Conservation (phyloP, 805 yeast species). For the Isabelozyma rhagii region DNA sequence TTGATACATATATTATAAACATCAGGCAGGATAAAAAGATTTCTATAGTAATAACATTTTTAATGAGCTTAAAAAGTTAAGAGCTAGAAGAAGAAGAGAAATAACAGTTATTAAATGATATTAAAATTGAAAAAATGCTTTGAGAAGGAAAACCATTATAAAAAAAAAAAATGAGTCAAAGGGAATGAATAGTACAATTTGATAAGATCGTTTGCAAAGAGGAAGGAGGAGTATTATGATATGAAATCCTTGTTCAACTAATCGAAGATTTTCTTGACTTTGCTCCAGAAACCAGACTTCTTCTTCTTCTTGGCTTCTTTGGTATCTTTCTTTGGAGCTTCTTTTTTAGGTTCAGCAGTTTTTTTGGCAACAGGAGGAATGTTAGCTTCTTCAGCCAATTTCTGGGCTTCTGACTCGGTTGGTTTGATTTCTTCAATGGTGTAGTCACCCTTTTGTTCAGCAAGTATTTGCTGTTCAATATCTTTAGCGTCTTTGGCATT, state of each 20-base stretch:
- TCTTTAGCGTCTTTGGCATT: slow-evolving; percentile 26
- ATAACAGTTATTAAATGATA: neutral
- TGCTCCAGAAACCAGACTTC: slow-evolving; percentile 5
- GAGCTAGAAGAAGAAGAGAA: neutral
- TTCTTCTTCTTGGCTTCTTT: slow-evolving; percentile 7
- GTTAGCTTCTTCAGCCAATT: slow-evolving; percentile 33
- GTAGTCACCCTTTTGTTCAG: slow-evolving; percentile 33
- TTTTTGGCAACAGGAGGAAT: slow-evolving; percentile 7
- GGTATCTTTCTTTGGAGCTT: neutral
- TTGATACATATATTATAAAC: neutral
- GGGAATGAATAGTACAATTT: neutral
- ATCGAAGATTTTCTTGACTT: neutral
- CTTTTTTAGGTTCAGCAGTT: slow-evolving; percentile 1
- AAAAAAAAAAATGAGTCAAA: neutral
- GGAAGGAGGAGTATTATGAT: neutral
- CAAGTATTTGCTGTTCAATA: slow-evolving; percentile 31
- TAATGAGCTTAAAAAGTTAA: neutral
- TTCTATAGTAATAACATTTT: neutral
- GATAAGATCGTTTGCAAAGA: neutral
- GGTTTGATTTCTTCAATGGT: slow-evolving; percentile 42
- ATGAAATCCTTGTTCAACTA: neutral
- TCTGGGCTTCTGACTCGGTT: slow-evolving; percentile 34
- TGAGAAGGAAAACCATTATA: neutral
- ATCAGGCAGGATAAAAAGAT: neutral
- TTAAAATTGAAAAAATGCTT: too few relatives aligned